Evolutionary conservation across 352 stramenopile genomes (phyloP).

Genomic region (Phytophthora agathidicida): DNA sequence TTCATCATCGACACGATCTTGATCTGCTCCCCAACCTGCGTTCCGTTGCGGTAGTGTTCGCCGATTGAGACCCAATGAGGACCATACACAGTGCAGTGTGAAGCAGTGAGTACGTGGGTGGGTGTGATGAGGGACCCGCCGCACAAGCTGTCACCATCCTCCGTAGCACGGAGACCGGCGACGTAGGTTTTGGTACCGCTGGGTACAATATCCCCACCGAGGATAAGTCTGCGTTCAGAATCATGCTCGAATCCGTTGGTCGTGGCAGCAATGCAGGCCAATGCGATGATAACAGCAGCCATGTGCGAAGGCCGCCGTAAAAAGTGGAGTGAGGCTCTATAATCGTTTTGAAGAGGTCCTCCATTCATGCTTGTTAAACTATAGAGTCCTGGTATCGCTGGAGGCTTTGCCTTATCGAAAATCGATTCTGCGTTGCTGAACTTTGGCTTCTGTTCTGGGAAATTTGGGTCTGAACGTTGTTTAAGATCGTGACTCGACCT

Average conservation of each 20-base stretch:
- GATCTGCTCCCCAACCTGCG: slow-evolving; percentile 17
- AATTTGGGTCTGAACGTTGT: too few relatives aligned
- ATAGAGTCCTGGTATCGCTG: too few relatives aligned
- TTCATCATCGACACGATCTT: slow-evolving; percentile 22
- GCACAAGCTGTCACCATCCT: slow-evolving; percentile 12
- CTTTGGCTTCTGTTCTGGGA: too few relatives aligned
- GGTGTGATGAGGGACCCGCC: slow-evolving; percentile 17
- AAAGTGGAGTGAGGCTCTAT: too few relatives aligned
- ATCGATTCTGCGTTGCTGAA: too few relatives aligned
- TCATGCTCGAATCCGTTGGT: background rate
- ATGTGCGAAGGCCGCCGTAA: too few relatives aligned
- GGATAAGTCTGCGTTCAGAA: slow-evolving; percentile 26
- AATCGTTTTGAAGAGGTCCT: background rate
- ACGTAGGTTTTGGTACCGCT: slow-evolving; percentile 41
- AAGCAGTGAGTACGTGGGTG: slow-evolving; percentile 17
- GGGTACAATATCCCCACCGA: slow-evolving; percentile 43
- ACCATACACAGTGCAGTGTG: slow-evolving; percentile 1
- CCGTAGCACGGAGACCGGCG: slow-evolving; percentile 8
- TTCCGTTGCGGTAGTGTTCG: slow-evolving; percentile 16
- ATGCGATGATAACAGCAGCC: too few relatives aligned
- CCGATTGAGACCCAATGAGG: slow-evolving; percentile 13
- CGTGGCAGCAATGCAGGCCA: background rate
- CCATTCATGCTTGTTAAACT: too few relatives aligned
- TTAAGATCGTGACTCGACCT: too few relatives aligned
- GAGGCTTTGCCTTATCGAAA: too few relatives aligned